Evolutionary conservation across 257 asterid genomes (phyloP).

Genomic region (Ehretia macrophylla): DNA sequence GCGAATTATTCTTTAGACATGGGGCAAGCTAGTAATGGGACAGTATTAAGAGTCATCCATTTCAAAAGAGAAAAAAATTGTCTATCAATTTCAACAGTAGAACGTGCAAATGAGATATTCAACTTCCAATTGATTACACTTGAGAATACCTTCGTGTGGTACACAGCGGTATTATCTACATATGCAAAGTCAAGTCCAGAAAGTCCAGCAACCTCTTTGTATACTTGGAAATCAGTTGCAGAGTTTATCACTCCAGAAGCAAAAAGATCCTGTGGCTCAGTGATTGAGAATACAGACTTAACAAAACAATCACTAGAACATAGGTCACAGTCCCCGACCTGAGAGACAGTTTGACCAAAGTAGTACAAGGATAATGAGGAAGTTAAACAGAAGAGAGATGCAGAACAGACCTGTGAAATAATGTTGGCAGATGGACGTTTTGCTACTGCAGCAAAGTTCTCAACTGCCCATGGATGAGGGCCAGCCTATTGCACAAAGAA

Average conservation of each 20-base stretch:
- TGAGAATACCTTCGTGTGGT: conserved; percentile 80
- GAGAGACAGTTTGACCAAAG: not conserved
- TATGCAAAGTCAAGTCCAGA: conserved; percentile 98
- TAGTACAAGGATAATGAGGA: not conserved
- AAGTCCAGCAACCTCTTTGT: conserved; percentile 85
- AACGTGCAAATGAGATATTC: not conserved
- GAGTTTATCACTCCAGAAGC: conserved; percentile 85
- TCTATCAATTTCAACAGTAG: not conserved
- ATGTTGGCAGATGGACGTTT: conserved; percentile 90
- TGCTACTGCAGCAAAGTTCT: conserved; percentile 73
- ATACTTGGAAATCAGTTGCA: conserved; percentile 94
- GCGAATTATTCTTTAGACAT: too few relatives aligned
- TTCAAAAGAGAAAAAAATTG: not conserved
- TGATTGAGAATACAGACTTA: not conserved
- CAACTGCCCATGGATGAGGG: conserved; percentile 96
- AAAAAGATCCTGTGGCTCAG: conserved; percentile 71
- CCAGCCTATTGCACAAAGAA: conserved; percentile 67
- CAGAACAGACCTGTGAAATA: conserved; percentile 61
- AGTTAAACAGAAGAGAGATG: not conserved
- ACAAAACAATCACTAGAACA: conserved; percentile 19
- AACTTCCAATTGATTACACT: not conserved
- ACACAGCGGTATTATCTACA: conserved; percentile 77
- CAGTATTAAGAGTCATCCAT: not conserved
- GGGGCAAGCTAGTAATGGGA: too few relatives aligned
- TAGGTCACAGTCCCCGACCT: conserved; percentile 16